Evolutionary conservation across 164 flowering plant species (phyloP), one percentile per base, ranked within the genome.

Genomic region (Protea cynaroides): DNA sequence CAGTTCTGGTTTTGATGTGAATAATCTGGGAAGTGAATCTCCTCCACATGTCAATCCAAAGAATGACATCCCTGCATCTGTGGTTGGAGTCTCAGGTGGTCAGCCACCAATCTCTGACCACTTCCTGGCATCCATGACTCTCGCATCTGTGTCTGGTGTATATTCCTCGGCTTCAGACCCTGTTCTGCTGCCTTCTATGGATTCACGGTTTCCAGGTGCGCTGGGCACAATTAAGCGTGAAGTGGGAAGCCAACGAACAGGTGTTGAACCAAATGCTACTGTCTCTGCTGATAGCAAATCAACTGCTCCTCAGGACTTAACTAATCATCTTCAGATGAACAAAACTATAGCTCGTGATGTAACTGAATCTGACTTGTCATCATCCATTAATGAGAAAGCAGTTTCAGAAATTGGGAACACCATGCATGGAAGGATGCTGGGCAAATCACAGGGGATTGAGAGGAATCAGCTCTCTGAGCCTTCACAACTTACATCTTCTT

Each of bases 111-210:
- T 58, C 60, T 63, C 80, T 13, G 61, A 71, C 13, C 62, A 36
- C 34, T 21, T 40, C 46, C 9, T 40, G 46, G 9, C 46, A 3
- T 40, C 46, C 19, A 47, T 46, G 36, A 63, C 78, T 17, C 68
- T 77, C 50, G 69, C 77, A 60, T 70, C 85, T 71, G 75, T 82
- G 46, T 77, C 85, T 29, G 78, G 83, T 56, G 79, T 81, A 37
- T 78, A 80, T 70, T 80, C 85, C 59, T 84, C 94, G 15, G 72
- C 90, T 74, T 82, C 81, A 54, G 86, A 84, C 80, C 90, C 86
- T 63, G 86, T 87, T 2, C 69, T 82, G 9, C 76, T 76, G 65
- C 86, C 89, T 44, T 84, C 84, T 56, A 72, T 75, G 76, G 89
- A 84, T 65, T 72, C 79, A 64, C 63, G 78, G 63, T 66, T 70